Evolutionary conservation across 345 rosid species (phyloP), one percentile per base, ranked within the genome.

Genomic region (Durio zibethinus): DNA sequence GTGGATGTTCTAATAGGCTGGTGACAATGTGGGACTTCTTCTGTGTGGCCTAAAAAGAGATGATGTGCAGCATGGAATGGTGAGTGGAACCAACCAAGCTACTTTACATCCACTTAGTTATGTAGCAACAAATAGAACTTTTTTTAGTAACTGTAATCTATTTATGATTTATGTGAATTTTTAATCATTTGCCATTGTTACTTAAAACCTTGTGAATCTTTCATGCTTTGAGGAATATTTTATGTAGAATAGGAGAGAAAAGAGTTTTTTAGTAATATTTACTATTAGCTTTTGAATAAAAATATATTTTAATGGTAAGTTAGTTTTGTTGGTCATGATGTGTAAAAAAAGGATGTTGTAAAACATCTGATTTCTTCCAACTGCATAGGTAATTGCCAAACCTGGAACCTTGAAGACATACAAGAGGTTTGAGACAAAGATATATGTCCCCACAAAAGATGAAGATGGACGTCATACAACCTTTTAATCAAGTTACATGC

Each of bases 391-490:
- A 43, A 97, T 97, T 84, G 98, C 98, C 57, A 97, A 94, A 88
- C 98, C 97, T 71, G 97, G 93, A 80, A 76, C 88, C 29, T 80
- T 92, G 69, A 97, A 97, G 87, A 92, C 97, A 10, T 92, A 85
- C 88, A 89, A 84, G 88, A 94, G 71, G 73, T 97, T 94, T 75
- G 97, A 94, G 86, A 98, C 97, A 33, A 98, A 97, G 84, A 97
- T 97, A 73, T 97, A 97, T 15, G 98, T 92, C 80, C 96, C 94
- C 63, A 87, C 97, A 31, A 94, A 97, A 81, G 98, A 90, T 16
- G 99, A 97, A 87, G 99, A 98, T 76, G 98, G 99, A 69, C 97
- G 99, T 21, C 98, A 97, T 80, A 97, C 97, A 25, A 88, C 94
- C 10, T 97, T 97, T 77, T 81, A 89, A 83, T 87, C 98, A 23